Conservation (phyloP, 495 filamentous ascomycete species). For the Hypoxylon fuscum region DNA sequence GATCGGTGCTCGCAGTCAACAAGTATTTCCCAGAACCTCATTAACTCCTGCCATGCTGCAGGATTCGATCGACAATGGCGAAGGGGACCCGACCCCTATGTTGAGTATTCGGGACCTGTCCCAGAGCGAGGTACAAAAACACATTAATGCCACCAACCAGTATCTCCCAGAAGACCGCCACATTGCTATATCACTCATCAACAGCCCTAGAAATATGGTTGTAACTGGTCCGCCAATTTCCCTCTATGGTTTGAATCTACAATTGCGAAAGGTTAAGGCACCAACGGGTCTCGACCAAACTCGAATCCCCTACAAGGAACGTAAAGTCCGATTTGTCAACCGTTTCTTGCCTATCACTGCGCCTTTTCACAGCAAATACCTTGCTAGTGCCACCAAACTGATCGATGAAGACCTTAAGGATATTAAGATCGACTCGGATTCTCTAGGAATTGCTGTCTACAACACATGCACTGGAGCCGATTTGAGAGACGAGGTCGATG, state of each 20-base stretch:
- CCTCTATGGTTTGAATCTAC: constrained; percentile 92
- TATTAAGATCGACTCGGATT: constrained; percentile 71
- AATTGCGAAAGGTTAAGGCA: constrained; percentile 94
- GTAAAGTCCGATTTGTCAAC: constrained; percentile 96
- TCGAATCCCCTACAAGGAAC: constrained; percentile 89
- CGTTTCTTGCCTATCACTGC: constrained; percentile 97
- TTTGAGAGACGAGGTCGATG: constrained; percentile 67
- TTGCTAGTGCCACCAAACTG: constrained; percentile 77
- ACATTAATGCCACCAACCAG: constrained; percentile 94
- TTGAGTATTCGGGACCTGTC: constrained; percentile 94
- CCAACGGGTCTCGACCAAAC: constrained; percentile 96
- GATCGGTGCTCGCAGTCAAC: constrained; percentile 98
- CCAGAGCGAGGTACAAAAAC: constrained; percentile 83
- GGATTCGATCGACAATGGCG: constrained; percentile 92
- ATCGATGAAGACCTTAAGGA: constrained; percentile 88
- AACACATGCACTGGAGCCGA: constrained; percentile 88
- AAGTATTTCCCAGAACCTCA: constrained; percentile 94
- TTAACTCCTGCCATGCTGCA: constrained; percentile 91
- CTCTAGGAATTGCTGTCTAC: constrained; percentile 82
- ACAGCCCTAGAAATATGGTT: constrained; percentile 96
- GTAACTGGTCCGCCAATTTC: constrained; percentile 96
- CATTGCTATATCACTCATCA: constrained; percentile 93
- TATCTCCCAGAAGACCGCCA: constrained; percentile 92
- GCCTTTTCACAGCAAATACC: constrained; percentile 96
- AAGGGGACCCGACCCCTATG: constrained; percentile 96